These are phyloP conservation scores for Phlebiopsis flavidoalba DNA, from an alignment of 768 basidiomycete species.

Conservation along the genomic window DNA sequence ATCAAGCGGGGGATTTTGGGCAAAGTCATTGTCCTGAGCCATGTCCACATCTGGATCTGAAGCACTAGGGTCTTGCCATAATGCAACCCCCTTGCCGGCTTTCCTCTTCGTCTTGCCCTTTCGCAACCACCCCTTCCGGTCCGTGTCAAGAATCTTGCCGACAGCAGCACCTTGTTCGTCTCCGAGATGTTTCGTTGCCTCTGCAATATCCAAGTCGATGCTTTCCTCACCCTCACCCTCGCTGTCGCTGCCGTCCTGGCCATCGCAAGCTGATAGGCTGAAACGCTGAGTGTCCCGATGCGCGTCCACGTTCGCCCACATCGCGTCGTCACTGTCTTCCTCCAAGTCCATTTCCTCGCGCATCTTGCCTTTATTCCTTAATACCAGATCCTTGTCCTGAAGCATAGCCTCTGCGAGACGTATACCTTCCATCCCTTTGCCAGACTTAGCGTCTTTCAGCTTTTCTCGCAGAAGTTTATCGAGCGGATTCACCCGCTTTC, in stretches of 20 bases:
- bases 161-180: slow-evolving; percentile 26
- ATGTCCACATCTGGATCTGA: not conserved
- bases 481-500: slow-evolving; percentile 42
- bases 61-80: slow-evolving; percentile 26
- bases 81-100: slow-evolving; percentile 18
- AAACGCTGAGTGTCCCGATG: not conserved
- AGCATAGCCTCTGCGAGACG: slow-evolving; percentile 15
- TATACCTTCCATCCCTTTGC: slow-evolving; percentile 17
- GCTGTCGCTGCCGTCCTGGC: not conserved
- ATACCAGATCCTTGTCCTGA: not conserved
- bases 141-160: slow-evolving; percentile 23
- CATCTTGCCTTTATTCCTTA: slow-evolving; percentile 8
- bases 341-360: slow-evolving; percentile 20
- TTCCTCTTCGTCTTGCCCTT: slow-evolving; percentile 10
- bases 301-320: slow-evolving; percentile 10
- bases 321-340: slow-evolving; percentile 18
- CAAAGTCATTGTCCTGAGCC: not conserved
- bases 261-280: not conserved
- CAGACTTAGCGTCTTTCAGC: slow-evolving; percentile 16
- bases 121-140: slow-evolving; percentile 5
- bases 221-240: slow-evolving; percentile 15
- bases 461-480: slow-evolving; percentile 31
- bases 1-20: slow-evolving; percentile 22
- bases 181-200: slow-evolving; percentile 25
- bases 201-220: slow-evolving; percentile 11